Conservation (phyloP, 768 basidiomycete genomes). For the Mycena vitilis region DNA sequence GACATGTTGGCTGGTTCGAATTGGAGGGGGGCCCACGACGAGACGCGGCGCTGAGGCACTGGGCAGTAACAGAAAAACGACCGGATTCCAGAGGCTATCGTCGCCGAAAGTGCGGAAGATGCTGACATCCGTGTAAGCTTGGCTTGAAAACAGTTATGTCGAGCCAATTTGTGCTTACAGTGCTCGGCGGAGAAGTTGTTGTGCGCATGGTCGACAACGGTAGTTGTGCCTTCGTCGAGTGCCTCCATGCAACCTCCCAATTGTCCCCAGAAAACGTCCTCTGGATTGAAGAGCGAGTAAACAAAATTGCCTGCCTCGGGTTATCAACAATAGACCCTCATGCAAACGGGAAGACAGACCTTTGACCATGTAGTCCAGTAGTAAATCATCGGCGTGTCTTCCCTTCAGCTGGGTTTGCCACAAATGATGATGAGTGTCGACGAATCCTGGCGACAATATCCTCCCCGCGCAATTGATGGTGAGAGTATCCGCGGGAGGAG, state of each 20-base stretch:
- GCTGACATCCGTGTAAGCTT: conserved; percentile 2
- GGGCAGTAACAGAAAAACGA: conserved; percentile 30
- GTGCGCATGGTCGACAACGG: conserved; percentile 34
- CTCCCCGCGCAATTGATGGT: conserved; percentile 30
- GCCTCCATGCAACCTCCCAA: conserved; percentile 32
- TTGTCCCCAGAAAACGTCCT: conserved; percentile 34
- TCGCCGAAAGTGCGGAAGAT: conserved; percentile 23
- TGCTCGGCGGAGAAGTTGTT: conserved; percentile 27
- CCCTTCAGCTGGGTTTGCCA: conserved; percentile 37
- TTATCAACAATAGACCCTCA: background rate
- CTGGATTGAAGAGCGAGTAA: conserved; percentile 18
- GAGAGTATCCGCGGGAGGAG: background rate
- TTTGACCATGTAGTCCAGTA: conserved; percentile 28
- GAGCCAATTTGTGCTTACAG: conserved; percentile 2
- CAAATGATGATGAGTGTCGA: conserved; percentile 35
- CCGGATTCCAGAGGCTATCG: conserved; percentile 30
- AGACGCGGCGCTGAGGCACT: background rate
- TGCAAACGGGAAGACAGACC: conserved; percentile 1
- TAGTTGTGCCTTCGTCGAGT: conserved; percentile 29
- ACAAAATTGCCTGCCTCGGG: conserved; percentile 6
- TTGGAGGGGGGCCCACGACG: conserved; percentile 25
- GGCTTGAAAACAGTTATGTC: background rate
- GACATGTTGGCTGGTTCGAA: background rate
- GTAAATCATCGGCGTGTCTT: conserved; percentile 21
- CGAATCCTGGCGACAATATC: conserved; percentile 28